These are phyloP conservation scores for Clavispora vitiphila DNA, from an alignment of 805 yeast genomes.

Conservation along the genomic window DNA sequence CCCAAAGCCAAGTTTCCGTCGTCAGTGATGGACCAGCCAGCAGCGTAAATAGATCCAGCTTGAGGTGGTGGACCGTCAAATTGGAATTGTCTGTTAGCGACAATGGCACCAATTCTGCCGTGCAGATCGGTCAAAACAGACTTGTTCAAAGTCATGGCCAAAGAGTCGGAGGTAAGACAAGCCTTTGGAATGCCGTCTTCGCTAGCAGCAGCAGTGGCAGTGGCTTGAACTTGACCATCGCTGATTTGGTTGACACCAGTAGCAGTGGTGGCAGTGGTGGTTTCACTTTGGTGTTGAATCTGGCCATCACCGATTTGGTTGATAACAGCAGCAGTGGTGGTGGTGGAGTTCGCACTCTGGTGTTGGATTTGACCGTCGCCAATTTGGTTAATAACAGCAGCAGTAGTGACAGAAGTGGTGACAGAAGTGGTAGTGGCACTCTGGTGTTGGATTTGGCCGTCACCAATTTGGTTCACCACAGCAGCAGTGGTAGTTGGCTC, in stretches of 20 bases:
- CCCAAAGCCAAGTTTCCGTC: constrained; percentile 65
- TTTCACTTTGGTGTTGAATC: constrained; percentile 21
- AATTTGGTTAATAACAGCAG: constrained; percentile 16
- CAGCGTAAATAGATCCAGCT: constrained; percentile 35
- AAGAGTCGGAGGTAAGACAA: constrained; percentile 28
- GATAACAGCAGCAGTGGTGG: constrained; percentile 17
- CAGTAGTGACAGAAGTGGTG: constrained; percentile 28
- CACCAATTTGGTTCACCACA: constrained; percentile 13
- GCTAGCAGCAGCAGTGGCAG: constrained; percentile 17
- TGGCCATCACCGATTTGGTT: constrained; percentile 32
- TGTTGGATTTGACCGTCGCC: constrained; percentile 20
- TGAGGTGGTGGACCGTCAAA: constrained; percentile 81
- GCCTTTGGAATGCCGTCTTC: constrained; percentile 14
- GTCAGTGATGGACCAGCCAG: constrained; percentile 38
- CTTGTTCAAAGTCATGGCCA: constrained; percentile 50
- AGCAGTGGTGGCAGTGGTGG: constrained; percentile 11
- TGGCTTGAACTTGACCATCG: constrained; percentile 31
- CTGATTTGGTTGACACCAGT: constrained; percentile 20
- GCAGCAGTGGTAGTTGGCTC: constrained; percentile 23
- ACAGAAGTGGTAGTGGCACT: constrained; percentile 5
- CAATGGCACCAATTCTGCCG: constrained; percentile 75
- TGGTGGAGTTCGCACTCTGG: constrained; percentile 16
- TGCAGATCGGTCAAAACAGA: constrained; percentile 51
- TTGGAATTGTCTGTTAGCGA: constrained; percentile 78
- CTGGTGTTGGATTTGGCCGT: constrained; percentile 15